phyloP scores from a whole-genome alignment of 1,284 basidiomycete species.

The Sporisorium scitamineum region DNA sequence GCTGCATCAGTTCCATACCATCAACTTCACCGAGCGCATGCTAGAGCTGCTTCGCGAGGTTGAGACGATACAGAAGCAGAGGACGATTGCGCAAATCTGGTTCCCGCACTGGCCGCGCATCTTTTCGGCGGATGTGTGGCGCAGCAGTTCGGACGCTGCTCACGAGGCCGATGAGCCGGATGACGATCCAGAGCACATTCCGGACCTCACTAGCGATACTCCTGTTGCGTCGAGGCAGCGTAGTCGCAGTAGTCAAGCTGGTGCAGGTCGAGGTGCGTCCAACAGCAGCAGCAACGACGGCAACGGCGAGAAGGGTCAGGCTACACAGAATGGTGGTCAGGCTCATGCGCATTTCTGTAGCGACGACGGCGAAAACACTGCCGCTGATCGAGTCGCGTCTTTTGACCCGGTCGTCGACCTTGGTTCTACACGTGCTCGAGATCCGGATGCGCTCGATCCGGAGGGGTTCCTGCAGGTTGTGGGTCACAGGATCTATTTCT shows the following conservation, averaged over 20 bases:
- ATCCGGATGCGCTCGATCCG: constrained; percentile 82
- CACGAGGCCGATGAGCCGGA: constrained; percentile 40
- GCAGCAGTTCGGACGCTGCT: constrained; percentile 51
- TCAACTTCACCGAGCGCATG: constrained; percentile 45
- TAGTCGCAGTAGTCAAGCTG: constrained; percentile 31
- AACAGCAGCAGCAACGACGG: background rate
- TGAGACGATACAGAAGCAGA: constrained; percentile 74
- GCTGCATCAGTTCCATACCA: constrained; percentile 77
- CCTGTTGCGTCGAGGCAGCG: constrained; percentile 26
- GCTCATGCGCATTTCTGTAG: constrained; percentile 27
- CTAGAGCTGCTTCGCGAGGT: constrained; percentile 74
- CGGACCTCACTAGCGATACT: constrained; percentile 35
- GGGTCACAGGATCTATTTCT: constrained; percentile 51
- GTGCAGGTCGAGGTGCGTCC: constrained; percentile 1
- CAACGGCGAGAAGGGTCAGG: background rate
- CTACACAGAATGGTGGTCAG: background rate
- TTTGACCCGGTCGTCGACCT: constrained; percentile 68
- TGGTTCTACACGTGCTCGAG: constrained; percentile 73
- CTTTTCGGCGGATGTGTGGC: constrained; percentile 73
- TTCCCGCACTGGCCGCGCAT: constrained; percentile 73
- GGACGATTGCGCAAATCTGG: constrained; percentile 76
- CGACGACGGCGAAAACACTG: background rate
- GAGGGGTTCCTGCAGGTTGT: constrained; percentile 48
- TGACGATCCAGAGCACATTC: constrained; percentile 45
- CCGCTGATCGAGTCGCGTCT: background rate